phyloP scores from a whole-genome alignment of 2,329 filamentous ascomycete species.

The Tolypocladium pustulatum region DNA sequence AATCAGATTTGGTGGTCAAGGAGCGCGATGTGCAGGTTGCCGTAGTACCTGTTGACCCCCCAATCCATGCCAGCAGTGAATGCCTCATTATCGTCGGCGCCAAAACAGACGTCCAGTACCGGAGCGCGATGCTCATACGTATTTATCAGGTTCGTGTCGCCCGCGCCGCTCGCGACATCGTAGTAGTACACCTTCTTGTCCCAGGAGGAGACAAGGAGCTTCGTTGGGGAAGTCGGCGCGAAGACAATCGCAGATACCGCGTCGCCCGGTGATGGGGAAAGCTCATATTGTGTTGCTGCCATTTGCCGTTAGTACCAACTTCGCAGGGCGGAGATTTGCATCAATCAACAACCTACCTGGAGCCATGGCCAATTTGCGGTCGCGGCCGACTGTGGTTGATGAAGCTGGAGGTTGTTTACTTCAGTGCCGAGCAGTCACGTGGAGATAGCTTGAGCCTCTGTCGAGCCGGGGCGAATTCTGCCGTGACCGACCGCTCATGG shows the following conservation, averaged over 20 bases:
- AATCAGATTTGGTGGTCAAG: not conserved
- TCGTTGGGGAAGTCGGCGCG: slow-evolving; percentile 62
- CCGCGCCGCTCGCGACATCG: slow-evolving; percentile 53
- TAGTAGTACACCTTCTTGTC: slow-evolving; percentile 88
- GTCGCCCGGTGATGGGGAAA: slow-evolving; percentile 73
- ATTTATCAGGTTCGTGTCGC: slow-evolving; percentile 47
- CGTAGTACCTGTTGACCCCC: slow-evolving; percentile 60
- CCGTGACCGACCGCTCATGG: slow-evolving; percentile 16
- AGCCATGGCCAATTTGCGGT: slow-evolving; percentile 23
- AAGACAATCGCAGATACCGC: slow-evolving; percentile 81
- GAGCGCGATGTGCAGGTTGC: not conserved
- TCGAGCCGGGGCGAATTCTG: slow-evolving; percentile 13
- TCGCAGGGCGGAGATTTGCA: not conserved
- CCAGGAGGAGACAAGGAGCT: slow-evolving; percentile 88
- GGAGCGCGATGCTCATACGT: slow-evolving; percentile 76
- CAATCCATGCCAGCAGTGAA: slow-evolving; percentile 83
- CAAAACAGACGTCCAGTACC: slow-evolving; percentile 86
- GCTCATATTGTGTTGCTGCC: slow-evolving; percentile 65
- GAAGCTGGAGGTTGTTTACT: slow-evolving; percentile 24
- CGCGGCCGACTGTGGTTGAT: slow-evolving; percentile 8
- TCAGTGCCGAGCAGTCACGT: slow-evolving; percentile 21
- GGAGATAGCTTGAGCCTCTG: slow-evolving; percentile 4
- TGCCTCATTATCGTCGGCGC: slow-evolving; percentile 68
- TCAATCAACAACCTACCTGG: slow-evolving; percentile 19
- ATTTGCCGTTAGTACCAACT: slow-evolving; percentile 8